phyloP scores from a whole-genome alignment of 306 rosid species.

The Herpetospermum pedunculosum region DNA sequence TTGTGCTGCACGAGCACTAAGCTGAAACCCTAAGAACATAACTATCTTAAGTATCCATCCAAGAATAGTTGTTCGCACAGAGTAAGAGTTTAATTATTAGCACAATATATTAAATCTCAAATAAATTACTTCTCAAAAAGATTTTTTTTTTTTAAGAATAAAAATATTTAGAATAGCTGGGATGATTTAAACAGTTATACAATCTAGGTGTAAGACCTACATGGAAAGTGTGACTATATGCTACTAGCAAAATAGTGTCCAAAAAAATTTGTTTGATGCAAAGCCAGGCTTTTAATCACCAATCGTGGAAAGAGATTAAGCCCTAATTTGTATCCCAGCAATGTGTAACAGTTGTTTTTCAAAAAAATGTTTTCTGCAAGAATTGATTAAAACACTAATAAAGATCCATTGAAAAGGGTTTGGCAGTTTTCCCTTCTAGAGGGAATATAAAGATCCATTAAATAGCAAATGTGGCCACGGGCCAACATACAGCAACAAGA shows the following conservation, averaged over 20 bases:
- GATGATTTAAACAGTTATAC: not conserved
- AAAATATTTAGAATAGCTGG: not conserved
- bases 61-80: constrained; percentile 9
- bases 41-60: constrained; percentile 9
- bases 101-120: not conserved
- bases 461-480: not conserved
- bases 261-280: not conserved
- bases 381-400: not conserved
- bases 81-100: not conserved
- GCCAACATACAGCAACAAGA: not conserved
- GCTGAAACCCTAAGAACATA: constrained; percentile 71
- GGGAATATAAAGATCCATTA: not conserved
- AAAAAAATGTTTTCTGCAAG: not conserved
- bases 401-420: not conserved
- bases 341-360: not conserved
- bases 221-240: not conserved
- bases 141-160: not conserved
- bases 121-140: not conserved
- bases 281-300: not conserved
- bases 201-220: not conserved
- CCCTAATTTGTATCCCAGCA: not conserved
- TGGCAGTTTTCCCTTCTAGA: not conserved
- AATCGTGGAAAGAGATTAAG: not conserved
- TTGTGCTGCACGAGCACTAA: constrained; percentile 67
- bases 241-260: not conserved